Conservation (phyloP, 2,329 filamentous ascomycete genomes). For the Exophiala sideris region DNA sequence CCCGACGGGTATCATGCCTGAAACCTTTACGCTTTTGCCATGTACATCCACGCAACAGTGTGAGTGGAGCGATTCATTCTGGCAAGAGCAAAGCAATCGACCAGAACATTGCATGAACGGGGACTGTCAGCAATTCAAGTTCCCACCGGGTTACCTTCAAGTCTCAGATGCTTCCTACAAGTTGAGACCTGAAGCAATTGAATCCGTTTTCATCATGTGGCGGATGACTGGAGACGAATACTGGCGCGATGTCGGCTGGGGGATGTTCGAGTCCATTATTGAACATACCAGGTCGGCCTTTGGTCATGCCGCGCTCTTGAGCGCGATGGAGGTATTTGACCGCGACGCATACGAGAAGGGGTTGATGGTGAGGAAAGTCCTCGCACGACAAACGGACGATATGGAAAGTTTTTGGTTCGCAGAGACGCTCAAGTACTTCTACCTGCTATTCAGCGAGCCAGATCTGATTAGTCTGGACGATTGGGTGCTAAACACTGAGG, state of each 20-base stretch:
- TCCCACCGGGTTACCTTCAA: slow-evolving; percentile 22
- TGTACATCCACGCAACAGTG: slow-evolving; percentile 35
- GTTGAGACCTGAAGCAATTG: slow-evolving; percentile 60
- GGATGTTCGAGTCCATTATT: slow-evolving; percentile 48
- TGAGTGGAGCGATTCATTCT: slow-evolving; percentile 40
- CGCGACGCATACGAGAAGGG: slow-evolving; percentile 10
- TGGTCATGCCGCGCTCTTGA: background rate
- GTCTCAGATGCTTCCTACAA: slow-evolving; percentile 51
- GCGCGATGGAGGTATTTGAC: slow-evolving; percentile 8
- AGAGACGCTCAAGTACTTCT: slow-evolving; percentile 48
- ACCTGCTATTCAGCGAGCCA: slow-evolving; percentile 44
- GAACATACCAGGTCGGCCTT: slow-evolving; percentile 32
- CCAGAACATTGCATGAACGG: slow-evolving; percentile 1
- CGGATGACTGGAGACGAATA: slow-evolving; percentile 55
- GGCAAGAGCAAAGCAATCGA: slow-evolving; percentile 25
- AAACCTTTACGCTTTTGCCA: slow-evolving; percentile 51
- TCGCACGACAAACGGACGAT: slow-evolving; percentile 49
- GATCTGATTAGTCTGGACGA: slow-evolving; percentile 43
- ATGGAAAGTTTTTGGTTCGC: slow-evolving; percentile 74
- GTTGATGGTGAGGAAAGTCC: slow-evolving; percentile 4
- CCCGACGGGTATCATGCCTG: slow-evolving; percentile 59
- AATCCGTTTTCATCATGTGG: slow-evolving; percentile 59
- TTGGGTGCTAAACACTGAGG: slow-evolving; percentile 45
- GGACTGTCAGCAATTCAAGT: slow-evolving; percentile 8
- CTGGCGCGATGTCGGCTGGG: slow-evolving; percentile 46